These are phyloP conservation scores for Trichoderma cornu-damae DNA, from an alignment of 2,329 filamentous ascomycete genomes.

Conservation along the genomic window DNA sequence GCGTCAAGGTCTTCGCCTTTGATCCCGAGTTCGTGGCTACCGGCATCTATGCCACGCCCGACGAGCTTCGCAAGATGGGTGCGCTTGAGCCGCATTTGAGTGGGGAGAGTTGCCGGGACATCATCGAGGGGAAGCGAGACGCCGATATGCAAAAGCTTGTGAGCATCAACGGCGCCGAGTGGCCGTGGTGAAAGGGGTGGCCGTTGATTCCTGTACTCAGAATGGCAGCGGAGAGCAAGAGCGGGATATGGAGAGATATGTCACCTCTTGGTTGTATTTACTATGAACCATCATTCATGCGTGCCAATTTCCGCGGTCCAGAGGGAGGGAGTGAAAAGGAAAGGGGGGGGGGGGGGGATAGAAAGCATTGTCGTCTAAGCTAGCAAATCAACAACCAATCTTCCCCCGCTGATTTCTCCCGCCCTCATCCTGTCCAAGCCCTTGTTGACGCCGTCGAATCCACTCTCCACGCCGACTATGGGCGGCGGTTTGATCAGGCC, in stretches of 20 bases:
- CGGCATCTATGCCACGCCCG: constrained; percentile 28
- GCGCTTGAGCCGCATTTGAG: constrained; percentile 10
- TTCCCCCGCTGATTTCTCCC: constrained; percentile 62
- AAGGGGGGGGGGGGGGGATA: too few species aligned
- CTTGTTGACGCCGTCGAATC: constrained; percentile 61
- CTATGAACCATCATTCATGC: not conserved
- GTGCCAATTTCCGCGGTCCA: not conserved
- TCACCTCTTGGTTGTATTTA: not conserved
- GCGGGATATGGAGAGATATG: not conserved
- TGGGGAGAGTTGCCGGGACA: constrained; percentile 14
- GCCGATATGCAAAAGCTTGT: constrained; percentile 19
- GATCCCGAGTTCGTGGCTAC: constrained; percentile 33
- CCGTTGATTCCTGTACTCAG: not conserved
- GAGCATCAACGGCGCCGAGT: not conserved
- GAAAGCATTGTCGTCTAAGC: not conserved
- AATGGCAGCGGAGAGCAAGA: not conserved
- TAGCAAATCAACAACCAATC: constrained; percentile 53
- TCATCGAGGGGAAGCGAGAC: constrained; percentile 19
- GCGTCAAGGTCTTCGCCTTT: constrained; percentile 31
- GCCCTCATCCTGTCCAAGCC: constrained; percentile 61
- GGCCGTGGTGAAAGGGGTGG: constrained; percentile 6
- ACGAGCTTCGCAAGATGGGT: constrained; percentile 15
- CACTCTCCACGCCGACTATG: constrained; percentile 59
- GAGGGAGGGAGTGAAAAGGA: too few species aligned
- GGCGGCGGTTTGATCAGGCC: constrained; percentile 55